Percentiles rank a stretch among this genome's conserved stretches.
phyloP scores from a whole-genome alignment of 2,329 filamentous ascomycete species.

The Ilyonectria destructans region DNA sequence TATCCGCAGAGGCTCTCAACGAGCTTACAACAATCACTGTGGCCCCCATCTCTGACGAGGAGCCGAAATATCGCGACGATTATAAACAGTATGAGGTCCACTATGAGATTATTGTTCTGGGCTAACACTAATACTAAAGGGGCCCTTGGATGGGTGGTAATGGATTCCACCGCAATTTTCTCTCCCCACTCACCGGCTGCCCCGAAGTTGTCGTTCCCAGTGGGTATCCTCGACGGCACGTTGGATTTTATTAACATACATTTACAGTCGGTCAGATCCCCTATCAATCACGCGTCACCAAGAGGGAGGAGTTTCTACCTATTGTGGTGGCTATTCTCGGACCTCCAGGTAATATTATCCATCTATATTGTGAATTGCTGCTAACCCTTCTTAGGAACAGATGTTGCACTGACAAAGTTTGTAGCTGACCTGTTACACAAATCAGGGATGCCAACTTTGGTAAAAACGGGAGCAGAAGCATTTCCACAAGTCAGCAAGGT shows the following conservation, averaged over 20 bases:
- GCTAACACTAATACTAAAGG: neutral
- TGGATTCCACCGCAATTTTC: neutral
- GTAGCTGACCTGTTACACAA: neutral
- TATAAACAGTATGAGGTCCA: neutral
- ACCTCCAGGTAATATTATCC: neutral
- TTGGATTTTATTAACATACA: neutral
- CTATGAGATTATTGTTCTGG: too few species aligned
- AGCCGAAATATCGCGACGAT: neutral
- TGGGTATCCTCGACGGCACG: neutral
- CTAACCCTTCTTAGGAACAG: neutral
- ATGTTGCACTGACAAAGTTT: neutral
- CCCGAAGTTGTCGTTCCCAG: constrained; percentile 3
- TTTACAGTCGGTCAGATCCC: neutral
- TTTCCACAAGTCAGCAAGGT: neutral
- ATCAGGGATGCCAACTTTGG: neutral
- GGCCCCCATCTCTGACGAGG: neutral
- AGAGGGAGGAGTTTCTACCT: neutral
- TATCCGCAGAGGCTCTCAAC: neutral
- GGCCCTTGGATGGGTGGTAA: constrained; percentile 1
- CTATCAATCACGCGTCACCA: neutral
- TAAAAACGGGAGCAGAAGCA: neutral
- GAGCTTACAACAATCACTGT: neutral
- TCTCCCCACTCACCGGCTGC: neutral
- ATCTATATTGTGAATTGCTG: neutral
- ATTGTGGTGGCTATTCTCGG: neutral